Conservation (phyloP, 495 filamentous ascomycete species). For the Jackrogersella minutella region DNA sequence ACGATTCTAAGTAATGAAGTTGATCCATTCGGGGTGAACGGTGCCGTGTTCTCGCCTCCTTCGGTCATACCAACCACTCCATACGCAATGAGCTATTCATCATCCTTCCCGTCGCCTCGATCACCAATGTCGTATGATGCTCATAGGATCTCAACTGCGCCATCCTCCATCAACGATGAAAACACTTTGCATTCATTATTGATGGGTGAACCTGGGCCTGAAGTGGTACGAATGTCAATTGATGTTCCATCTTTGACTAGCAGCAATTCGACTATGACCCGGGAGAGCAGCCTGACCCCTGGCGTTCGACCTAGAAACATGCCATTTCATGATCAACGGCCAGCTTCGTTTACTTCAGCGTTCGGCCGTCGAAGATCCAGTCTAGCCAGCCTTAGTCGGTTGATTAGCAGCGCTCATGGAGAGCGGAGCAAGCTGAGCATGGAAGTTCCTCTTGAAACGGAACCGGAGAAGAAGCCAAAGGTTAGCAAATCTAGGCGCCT, state of each 20-base stretch:
- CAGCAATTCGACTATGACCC: slow-evolving; percentile 85
- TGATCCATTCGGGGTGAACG: slow-evolving; percentile 59
- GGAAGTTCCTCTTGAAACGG: slow-evolving; percentile 66
- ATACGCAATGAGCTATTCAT: slow-evolving; percentile 61
- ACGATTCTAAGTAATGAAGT: slow-evolving; percentile 64
- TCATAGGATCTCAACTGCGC: slow-evolving; percentile 73
- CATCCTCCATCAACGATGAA: slow-evolving; percentile 74
- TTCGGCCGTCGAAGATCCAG: slow-evolving; percentile 81
- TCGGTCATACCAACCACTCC: slow-evolving; percentile 61
- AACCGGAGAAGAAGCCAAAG: slow-evolving; percentile 67
- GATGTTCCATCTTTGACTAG: slow-evolving; percentile 89
- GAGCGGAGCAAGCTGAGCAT: slow-evolving; percentile 84
- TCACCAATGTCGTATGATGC: slow-evolving; percentile 72
- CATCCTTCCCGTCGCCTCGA: slow-evolving; percentile 63
- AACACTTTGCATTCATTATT: slow-evolving; percentile 67
- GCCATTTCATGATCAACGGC: slow-evolving; percentile 65
- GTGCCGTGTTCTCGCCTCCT: slow-evolving; percentile 51
- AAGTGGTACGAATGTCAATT: slow-evolving; percentile 72
- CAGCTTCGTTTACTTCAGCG: slow-evolving; percentile 72
- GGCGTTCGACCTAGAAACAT: slow-evolving; percentile 44
- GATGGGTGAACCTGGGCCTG: slow-evolving; percentile 68
- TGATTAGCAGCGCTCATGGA: slow-evolving; percentile 79
- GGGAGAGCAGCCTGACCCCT: slow-evolving; percentile 60
- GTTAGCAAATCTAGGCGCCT: slow-evolving; percentile 76
- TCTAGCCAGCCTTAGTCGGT: slow-evolving; percentile 82